Conservation (phyloP, 129 eudicot genomes). For the Flaveria robusta region DNA sequence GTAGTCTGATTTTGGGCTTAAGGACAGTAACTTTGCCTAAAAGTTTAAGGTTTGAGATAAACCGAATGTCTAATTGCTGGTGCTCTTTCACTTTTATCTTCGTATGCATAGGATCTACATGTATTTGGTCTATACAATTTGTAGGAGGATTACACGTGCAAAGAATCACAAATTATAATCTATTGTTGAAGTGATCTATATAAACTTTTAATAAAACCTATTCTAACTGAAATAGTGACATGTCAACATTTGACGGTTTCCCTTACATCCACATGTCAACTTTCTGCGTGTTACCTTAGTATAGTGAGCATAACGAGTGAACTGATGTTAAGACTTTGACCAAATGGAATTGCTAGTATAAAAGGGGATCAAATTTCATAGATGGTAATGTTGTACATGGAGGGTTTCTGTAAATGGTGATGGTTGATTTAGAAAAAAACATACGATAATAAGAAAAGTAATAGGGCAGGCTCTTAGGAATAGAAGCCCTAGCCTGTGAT, state of each 20-base stretch:
- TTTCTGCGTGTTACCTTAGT: background rate
- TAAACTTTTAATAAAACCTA: no score
- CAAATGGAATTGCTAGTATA: background rate
- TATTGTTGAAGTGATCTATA: no score
- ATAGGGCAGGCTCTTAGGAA: background rate
- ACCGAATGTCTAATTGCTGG: background rate
- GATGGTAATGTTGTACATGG: background rate
- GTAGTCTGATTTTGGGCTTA: background rate
- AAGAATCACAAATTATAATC: no score
- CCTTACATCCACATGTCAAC: background rate
- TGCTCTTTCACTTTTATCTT: background rate
- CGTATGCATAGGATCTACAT: background rate
- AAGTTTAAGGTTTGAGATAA: background rate
- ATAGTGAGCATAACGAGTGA: background rate
- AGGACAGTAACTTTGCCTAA: background rate
- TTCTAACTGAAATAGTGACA: no score
- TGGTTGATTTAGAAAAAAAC: background rate
- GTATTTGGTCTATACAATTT: no score
- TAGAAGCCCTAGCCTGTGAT: background rate
- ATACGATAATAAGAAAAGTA: background rate
- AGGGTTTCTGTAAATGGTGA: background rate
- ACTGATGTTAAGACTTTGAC: background rate
- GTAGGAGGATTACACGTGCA: no score
- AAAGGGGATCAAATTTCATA: background rate
- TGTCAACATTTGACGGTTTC: no score